Evolutionary conservation across 768 basidiomycete genomes (phyloP).

Genomic region (Boletus bicolor): DNA sequence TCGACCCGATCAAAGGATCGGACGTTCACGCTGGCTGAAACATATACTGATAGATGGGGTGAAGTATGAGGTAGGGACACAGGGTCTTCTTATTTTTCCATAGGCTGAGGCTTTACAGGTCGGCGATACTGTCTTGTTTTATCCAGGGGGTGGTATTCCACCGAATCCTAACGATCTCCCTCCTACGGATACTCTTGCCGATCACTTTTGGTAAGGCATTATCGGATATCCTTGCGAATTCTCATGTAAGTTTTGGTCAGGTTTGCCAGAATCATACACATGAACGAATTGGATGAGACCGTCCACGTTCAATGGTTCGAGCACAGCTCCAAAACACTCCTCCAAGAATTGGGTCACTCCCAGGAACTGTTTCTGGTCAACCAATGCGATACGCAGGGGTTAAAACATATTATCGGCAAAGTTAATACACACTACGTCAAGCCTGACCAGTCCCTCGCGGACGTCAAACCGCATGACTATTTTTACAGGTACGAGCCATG

Average conservation of each 20-base stretch:
- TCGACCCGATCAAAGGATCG: constrained; percentile 34
- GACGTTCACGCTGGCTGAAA: constrained; percentile 35
- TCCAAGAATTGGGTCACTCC: constrained; percentile 56
- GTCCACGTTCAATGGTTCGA: constrained; percentile 76
- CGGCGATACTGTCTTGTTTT: constrained; percentile 61
- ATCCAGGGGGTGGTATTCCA: constrained; percentile 35
- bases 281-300: constrained; percentile 39
- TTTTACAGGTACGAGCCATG: constrained; percentile 51
- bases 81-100: not conserved
- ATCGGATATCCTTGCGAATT: not conserved
- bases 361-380: constrained; percentile 66
- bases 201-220: constrained; percentile 60
- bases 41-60: constrained; percentile 43
- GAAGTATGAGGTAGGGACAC: constrained; percentile 40
- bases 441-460: constrained; percentile 23
- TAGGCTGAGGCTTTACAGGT: constrained; percentile 37
- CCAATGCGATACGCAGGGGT: constrained; percentile 44
- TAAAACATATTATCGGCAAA: constrained; percentile 46
- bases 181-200: constrained; percentile 40
- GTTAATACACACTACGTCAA: constrained; percentile 40
- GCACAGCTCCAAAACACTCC: constrained; percentile 60
- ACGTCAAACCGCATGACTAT: constrained; percentile 39
- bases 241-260: constrained; percentile 33
- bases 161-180: constrained; percentile 38
- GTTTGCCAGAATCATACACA: constrained; percentile 64